These are phyloP conservation scores for Tylopilus rubrobrunneus DNA, from an alignment of 768 basidiomycete genomes.

Conservation along the genomic window DNA sequence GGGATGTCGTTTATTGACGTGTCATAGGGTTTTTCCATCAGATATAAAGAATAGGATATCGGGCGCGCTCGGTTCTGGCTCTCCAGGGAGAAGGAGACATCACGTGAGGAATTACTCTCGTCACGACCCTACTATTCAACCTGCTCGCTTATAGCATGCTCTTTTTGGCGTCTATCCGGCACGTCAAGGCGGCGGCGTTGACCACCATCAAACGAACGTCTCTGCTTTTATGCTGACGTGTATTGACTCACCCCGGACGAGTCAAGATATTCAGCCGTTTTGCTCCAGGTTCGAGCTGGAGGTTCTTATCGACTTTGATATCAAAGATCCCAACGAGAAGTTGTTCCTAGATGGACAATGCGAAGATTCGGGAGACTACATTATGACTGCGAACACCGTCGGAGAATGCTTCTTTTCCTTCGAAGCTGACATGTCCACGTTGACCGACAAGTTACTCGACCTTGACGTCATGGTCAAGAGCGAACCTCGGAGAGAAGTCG, in stretches of 20 bases:
- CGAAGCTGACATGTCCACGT: conserved; percentile 93
- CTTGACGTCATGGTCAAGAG: conserved; percentile 99
- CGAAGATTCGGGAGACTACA: conserved; percentile 95
- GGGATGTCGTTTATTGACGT: conserved; percentile 3
- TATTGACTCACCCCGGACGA: conserved; percentile 3
- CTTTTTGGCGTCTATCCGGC: conserved; percentile 32
- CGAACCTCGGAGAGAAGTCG: conserved; percentile 86
- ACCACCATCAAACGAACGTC: conserved; percentile 79
- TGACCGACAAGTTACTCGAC: conserved; percentile 92
- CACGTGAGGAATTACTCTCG: background rate
- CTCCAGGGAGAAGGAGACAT: too few species aligned
- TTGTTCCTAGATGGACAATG: conserved; percentile 81
- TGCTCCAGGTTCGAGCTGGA: conserved; percentile 83
- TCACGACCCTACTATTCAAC: conserved; percentile 20
- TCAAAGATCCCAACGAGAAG: conserved; percentile 88
- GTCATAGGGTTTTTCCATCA: background rate
- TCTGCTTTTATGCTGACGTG: conserved; percentile 97
- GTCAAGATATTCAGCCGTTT: background rate
- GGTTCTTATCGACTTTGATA: conserved; percentile 92
- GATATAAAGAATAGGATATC: background rate
- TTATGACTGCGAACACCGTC: conserved; percentile 88
- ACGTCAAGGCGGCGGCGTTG: conserved; percentile 57
- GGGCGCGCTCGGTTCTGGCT: too few species aligned
- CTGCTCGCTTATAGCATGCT: conserved; percentile 19
- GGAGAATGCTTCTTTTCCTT: conserved; percentile 97